phyloP scores from a whole-genome alignment of 257 asterid genomes.

The Nicotiana benthamiana region DNA sequence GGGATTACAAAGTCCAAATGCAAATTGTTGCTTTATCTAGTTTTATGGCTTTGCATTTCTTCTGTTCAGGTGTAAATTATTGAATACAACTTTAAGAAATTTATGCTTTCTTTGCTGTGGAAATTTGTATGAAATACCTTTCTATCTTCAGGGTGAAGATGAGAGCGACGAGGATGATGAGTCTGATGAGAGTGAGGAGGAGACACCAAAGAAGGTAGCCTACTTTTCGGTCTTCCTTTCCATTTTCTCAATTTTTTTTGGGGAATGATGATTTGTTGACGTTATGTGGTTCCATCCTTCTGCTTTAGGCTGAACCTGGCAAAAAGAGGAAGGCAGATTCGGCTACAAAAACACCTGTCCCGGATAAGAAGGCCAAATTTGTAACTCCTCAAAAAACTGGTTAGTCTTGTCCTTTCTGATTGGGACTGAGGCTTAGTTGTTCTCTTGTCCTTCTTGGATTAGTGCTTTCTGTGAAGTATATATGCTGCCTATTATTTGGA shows the following conservation, averaged over 20 bases:
- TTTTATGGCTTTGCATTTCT: neutral
- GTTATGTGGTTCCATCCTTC: neutral
- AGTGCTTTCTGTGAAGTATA: neutral
- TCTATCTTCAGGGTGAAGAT: conserved; percentile 38
- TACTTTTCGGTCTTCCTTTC: neutral
- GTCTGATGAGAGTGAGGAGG: conserved; percentile 60
- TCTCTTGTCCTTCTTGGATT: neutral
- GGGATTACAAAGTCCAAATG: neutral
- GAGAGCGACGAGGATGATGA: conserved; percentile 28
- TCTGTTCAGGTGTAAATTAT: neutral
- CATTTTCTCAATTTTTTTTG: neutral
- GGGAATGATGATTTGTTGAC: neutral
- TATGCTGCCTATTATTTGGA: neutral
- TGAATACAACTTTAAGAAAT: neutral
- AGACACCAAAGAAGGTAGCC: conserved; percentile 74
- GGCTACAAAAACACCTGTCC: conserved; percentile 51
- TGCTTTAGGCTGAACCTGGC: conserved; percentile 36
- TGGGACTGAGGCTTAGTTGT: too few species aligned
- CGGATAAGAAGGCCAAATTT: conserved; percentile 64
- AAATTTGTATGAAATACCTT: neutral
- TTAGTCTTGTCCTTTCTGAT: conserved; percentile 7
- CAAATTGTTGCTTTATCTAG: neutral
- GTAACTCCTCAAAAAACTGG: conserved; percentile 82
- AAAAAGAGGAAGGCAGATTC: conserved; percentile 54
- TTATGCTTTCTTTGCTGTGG: neutral